Conservation (phyloP, 2,329 filamentous ascomycete species). For the Scopulariopsis brevicaulis region DNA sequence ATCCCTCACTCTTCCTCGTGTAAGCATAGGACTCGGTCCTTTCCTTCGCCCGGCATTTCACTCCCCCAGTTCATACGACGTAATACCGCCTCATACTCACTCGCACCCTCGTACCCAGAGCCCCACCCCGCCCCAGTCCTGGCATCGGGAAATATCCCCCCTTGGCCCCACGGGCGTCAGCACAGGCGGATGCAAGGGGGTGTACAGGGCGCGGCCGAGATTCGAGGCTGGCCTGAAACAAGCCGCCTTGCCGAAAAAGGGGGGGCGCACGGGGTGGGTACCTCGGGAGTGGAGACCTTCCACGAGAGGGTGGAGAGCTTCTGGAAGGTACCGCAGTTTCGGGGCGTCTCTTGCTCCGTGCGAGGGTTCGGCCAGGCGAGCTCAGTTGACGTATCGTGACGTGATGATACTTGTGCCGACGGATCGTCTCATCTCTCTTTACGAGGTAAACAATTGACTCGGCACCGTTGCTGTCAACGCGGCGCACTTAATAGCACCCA, state of each 20-base stretch:
- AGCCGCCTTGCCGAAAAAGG: conserved; percentile 2
- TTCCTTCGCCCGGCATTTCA: too few relatives aligned
- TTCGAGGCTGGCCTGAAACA: conserved; percentile 5
- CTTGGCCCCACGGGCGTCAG: neutral
- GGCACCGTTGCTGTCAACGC: too few relatives aligned
- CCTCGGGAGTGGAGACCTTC: neutral
- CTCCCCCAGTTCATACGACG: neutral
- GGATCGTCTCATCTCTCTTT: too few relatives aligned
- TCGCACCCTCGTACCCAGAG: neutral
- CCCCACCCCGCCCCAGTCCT: neutral
- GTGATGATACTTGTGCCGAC: too few relatives aligned
- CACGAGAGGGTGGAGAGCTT: neutral
- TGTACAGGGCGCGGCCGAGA: neutral
- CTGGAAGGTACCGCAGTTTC: neutral
- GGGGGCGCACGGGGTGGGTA: neutral
- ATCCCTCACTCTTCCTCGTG: neutral
- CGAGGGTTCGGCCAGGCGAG: neutral
- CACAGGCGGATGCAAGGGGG: too few relatives aligned
- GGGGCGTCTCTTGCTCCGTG: neutral
- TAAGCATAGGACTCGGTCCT: too few relatives aligned
- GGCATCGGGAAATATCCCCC: neutral
- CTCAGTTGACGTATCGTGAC: too few relatives aligned
- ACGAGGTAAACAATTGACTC: too few relatives aligned
- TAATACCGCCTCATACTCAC: neutral
- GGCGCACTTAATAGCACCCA: too few relatives aligned